Evolutionary conservation across 2,329 filamentous ascomycete genomes (phyloP).

Genomic region (Phaeosphaeria sp.): DNA sequence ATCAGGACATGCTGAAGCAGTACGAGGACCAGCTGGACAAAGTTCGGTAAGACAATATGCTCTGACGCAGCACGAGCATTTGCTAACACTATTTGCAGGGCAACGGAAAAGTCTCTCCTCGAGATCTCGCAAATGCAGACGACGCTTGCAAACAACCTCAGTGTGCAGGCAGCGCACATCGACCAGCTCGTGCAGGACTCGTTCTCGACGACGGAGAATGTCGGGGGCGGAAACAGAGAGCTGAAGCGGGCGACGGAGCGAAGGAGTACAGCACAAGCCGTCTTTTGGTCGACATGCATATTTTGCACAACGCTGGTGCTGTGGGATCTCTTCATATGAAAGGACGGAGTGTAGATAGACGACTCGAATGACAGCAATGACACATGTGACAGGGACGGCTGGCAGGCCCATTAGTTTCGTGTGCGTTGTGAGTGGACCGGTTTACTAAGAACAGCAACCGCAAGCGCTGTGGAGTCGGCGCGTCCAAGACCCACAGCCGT

Average conservation of each 20-base stretch:
- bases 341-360: not conserved
- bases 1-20: constrained; percentile 89
- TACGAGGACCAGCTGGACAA: constrained; percentile 95
- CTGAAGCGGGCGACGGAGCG: constrained; percentile 77
- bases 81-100: constrained; percentile 59
- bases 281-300: constrained; percentile 55
- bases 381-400: not conserved
- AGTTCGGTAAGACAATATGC: constrained; percentile 72
- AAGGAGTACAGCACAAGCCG: constrained; percentile 56
- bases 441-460: constrained; percentile 25
- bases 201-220: constrained; percentile 80
- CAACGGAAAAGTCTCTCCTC: constrained; percentile 85
- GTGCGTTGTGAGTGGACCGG: constrained; percentile 18
- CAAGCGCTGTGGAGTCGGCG: constrained; percentile 21
- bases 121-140: constrained; percentile 94
- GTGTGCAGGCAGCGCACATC: constrained; percentile 86
- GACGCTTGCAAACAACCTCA: constrained; percentile 83
- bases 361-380: not conserved
- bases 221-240: constrained; percentile 86
- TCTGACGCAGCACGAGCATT: not conserved
- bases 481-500: constrained; percentile 21
- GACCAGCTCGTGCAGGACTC: constrained; percentile 87
- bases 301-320: constrained; percentile 56
- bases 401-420: constrained; percentile 6
- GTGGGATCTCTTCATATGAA: constrained; percentile 58